Conservation (phyloP, 805 yeast species). For the Komagataella populi region DNA sequence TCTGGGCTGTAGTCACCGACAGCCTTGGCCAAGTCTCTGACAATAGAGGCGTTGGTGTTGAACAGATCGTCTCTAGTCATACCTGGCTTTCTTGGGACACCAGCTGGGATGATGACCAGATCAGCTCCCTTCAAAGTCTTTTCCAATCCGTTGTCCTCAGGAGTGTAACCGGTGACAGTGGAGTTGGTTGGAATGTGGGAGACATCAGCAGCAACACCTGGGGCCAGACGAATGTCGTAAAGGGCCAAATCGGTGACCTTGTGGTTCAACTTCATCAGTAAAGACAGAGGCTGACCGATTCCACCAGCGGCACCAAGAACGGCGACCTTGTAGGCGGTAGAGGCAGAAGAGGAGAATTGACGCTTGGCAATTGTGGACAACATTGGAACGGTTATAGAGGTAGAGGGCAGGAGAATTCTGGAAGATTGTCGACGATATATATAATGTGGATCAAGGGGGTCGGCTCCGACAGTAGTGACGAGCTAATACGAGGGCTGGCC, state of each 20-base stretch:
- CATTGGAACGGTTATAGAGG: background rate
- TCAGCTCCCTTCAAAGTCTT: slow-evolving; percentile 70
- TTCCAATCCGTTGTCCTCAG: slow-evolving; percentile 60
- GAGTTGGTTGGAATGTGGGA: slow-evolving; percentile 92
- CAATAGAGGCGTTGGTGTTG: slow-evolving; percentile 93
- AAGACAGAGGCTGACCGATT: slow-evolving; percentile 83
- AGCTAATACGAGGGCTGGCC: background rate
- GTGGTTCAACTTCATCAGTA: slow-evolving; percentile 75
- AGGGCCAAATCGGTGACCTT: slow-evolving; percentile 77
- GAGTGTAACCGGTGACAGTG: slow-evolving; percentile 75
- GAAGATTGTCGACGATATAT: background rate
- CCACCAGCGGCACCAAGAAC: slow-evolving; percentile 89
- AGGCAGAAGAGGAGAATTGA: slow-evolving; percentile 14
- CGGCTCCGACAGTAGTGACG: background rate
- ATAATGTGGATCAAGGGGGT: background rate
- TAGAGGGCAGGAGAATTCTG: background rate
- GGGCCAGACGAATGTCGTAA: slow-evolving; percentile 84
- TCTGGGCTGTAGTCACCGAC: slow-evolving; percentile 74
- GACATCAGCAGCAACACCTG: slow-evolving; percentile 94
- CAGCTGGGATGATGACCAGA: slow-evolving; percentile 89
- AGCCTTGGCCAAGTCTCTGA: slow-evolving; percentile 81
- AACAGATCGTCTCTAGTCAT: slow-evolving; percentile 97
- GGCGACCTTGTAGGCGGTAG: slow-evolving; percentile 63
- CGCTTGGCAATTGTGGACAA: background rate
- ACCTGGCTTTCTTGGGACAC: slow-evolving; percentile 98